These are phyloP conservation scores for Penicillium sp. DNA, from an alignment of 2,329 filamentous ascomycete species.

Conservation along the genomic window DNA sequence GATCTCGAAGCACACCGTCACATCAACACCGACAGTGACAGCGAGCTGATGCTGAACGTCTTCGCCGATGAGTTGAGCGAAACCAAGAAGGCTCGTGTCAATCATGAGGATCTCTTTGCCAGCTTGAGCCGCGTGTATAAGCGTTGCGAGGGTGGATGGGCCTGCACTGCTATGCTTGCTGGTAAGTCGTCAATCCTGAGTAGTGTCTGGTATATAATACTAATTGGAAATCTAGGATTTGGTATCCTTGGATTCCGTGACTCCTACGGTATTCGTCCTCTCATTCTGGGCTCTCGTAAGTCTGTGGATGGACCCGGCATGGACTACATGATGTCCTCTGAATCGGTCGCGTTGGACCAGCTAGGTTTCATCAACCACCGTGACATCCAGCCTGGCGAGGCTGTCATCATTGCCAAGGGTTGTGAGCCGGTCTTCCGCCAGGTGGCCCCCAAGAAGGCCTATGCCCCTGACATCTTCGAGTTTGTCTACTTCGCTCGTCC, in stretches of 20 bases:
- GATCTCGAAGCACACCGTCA: constrained; percentile 78
- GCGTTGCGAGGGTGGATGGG: constrained; percentile 71
- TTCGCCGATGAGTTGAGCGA: constrained; percentile 80
- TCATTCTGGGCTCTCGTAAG: constrained; percentile 72
- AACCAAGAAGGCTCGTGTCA: constrained; percentile 77
- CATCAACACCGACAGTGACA: constrained; percentile 88
- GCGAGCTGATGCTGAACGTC: constrained; percentile 83
- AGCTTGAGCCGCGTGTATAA: constrained; percentile 71
- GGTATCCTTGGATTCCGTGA: constrained; percentile 79
- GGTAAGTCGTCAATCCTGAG: constrained; percentile 42
- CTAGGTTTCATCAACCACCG: constrained; percentile 74
- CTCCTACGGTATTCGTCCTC: constrained; percentile 76
- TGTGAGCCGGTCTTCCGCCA: constrained; percentile 71
- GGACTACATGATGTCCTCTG: constrained; percentile 90
- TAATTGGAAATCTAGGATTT: constrained; percentile 53
- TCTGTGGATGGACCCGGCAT: constrained; percentile 64
- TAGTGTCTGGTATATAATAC: constrained; percentile 5
- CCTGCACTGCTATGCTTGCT: constrained; percentile 78
- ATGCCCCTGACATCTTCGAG: constrained; percentile 84
- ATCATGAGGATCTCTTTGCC: constrained; percentile 73
- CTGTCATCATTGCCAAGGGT: constrained; percentile 81
- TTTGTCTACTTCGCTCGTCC: constrained; percentile 84
- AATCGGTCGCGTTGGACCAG: constrained; percentile 79
- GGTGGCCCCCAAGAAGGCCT: constrained; percentile 65
- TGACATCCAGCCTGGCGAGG: constrained; percentile 79